Percentiles rank a stretch among this genome's conserved stretches.
These are phyloP conservation scores for Viola pubescens DNA, from an alignment of 441 rosid species.

Conservation along the genomic window DNA sequence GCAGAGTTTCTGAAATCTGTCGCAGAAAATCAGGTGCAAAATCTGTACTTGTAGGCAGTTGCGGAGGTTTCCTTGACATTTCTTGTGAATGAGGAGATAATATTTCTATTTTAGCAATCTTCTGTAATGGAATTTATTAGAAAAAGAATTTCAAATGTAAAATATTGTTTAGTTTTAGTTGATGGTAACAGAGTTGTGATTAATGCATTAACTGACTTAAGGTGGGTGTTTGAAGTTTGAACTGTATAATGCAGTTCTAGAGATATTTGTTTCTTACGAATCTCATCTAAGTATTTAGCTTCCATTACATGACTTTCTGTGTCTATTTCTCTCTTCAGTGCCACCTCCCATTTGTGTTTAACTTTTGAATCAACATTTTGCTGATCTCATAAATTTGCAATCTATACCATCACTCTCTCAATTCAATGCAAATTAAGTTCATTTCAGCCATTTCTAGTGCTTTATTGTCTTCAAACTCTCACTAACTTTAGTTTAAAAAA, in stretches of 20 bases:
- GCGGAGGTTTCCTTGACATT: not conserved
- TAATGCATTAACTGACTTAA: too few relatives aligned
- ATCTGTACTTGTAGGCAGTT: not conserved
- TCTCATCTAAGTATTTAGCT: too few relatives aligned
- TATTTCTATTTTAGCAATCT: too few relatives aligned
- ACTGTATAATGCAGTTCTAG: too few relatives aligned
- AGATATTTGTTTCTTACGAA: too few relatives aligned
- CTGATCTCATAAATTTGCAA: not conserved
- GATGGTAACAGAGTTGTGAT: too few relatives aligned
- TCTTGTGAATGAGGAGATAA: constrained; percentile 2
- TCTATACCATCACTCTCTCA: constrained; percentile 2
- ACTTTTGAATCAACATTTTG: not conserved
- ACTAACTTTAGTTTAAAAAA: constrained; percentile 11
- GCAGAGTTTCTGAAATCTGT: constrained; percentile 67
- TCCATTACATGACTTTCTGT: too few relatives aligned
- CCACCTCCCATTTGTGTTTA: not conserved
- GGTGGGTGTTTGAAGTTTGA: too few relatives aligned
- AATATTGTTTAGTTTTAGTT: too few relatives aligned
- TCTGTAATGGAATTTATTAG: too few relatives aligned
- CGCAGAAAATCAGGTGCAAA: constrained; percentile 65
- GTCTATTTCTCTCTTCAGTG: not conserved
- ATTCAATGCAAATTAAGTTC: not conserved
- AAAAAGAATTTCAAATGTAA: too few relatives aligned
- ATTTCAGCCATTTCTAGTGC: constrained; percentile 7
- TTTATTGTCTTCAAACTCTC: constrained; percentile 5